Conservation (phyloP, 371 early-diverging fungal species). For the Mucor circinelloides region DNA sequence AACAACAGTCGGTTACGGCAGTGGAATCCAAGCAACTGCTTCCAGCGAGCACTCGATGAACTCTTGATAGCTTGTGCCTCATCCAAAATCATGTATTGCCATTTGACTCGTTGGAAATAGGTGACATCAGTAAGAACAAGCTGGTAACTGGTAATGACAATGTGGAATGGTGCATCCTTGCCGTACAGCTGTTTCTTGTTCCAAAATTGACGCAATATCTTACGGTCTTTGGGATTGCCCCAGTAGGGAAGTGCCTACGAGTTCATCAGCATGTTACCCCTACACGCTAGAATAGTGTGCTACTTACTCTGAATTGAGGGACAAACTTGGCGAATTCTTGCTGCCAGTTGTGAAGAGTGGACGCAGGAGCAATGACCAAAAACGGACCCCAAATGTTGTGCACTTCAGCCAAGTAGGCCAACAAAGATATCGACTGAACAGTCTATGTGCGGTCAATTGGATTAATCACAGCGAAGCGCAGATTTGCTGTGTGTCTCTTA, state of each 20-base stretch:
- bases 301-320: conserved; percentile 78
- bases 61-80: conserved; percentile 99
- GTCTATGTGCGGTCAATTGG: conserved; percentile 60
- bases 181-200: conserved; percentile 75
- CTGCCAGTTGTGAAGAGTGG: conserved; percentile 98
- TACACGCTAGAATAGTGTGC: background rate
- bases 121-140: conserved; percentile 88
- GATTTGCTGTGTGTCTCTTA: background rate
- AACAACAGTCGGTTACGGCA: conserved; percentile 92
- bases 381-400: conserved; percentile 97
- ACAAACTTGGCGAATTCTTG: conserved; percentile 93
- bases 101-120: conserved; percentile 88
- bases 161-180: conserved; percentile 88
- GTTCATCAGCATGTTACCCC: background rate
- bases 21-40: conserved; percentile 89
- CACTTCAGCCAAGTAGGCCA: conserved; percentile 88
- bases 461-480: background rate
- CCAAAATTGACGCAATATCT: conserved; percentile 85
- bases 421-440: conserved; percentile 92
- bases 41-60: conserved; percentile 90
- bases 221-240: conserved; percentile 91
- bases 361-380: conserved; percentile 94
- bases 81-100: conserved; percentile 99
- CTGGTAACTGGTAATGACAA: conserved; percentile 95
- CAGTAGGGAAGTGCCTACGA: conserved; percentile 82